A percentile compares a stretch with the other conserved stretches of the same genome.
Evolutionary conservation across 176 grass and related monocot genomes (phyloP).

Genomic region (Poa annua): DNA sequence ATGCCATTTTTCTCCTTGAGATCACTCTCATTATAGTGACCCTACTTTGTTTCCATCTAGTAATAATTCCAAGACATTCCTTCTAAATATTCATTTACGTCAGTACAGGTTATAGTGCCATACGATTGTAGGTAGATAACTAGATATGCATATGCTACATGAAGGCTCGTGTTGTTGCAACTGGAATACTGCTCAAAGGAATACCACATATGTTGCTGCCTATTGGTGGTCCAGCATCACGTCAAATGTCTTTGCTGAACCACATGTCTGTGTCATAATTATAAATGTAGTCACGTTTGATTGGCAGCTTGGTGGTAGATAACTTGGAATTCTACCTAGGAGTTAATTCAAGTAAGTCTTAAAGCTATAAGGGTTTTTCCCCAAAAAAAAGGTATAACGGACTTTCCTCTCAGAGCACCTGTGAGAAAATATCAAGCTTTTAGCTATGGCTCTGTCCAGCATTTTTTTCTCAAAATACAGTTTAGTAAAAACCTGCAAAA

Average conservation of each 20-base stretch:
- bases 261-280: slow-evolving; percentile 1
- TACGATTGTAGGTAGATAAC: slow-evolving; percentile 16
- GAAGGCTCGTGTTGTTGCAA: slow-evolving; percentile 17
- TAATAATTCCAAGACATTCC: background rate
- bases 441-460: background rate
- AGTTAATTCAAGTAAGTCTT: background rate
- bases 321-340: background rate
- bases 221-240: background rate
- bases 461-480: background rate
- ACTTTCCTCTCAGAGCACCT: background rate
- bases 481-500: background rate
- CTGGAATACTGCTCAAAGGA: background rate
- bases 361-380: background rate
- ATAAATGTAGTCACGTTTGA: background rate
- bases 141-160: background rate
- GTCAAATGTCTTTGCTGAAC: background rate
- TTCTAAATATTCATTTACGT: slow-evolving; percentile 25
- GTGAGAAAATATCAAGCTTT: background rate
- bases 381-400: background rate
- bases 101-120: background rate
- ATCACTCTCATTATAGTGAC: background rate
- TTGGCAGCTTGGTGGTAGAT: background rate
- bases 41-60: background rate
- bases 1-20: background rate
- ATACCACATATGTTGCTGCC: background rate